Evolutionary conservation across 2,329 filamentous ascomycete genomes (phyloP).

Genomic region (Talaromyces sp.): DNA sequence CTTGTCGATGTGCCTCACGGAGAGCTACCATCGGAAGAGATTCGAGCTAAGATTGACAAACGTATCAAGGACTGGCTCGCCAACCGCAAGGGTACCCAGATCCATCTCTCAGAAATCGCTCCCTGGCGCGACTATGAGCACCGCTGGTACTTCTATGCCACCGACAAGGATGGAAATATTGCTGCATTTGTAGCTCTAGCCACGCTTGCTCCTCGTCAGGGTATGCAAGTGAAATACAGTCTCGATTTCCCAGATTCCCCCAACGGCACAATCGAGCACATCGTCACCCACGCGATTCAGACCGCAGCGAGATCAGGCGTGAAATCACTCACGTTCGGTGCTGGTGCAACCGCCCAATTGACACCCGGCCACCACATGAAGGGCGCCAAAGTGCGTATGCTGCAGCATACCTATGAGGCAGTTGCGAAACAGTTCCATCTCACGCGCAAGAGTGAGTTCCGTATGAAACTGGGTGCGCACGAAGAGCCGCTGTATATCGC

Average conservation of each 20-base stretch:
- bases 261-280: conserved; percentile 80
- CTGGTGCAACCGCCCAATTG: conserved; percentile 71
- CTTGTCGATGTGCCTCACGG: conserved; percentile 70
- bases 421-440: conserved; percentile 78
- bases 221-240: conserved; percentile 95
- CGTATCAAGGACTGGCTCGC: conserved; percentile 76
- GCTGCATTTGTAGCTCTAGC: conserved; percentile 77
- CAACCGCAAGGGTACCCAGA: conserved; percentile 76
- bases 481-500: conserved; percentile 86
- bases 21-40: conserved; percentile 60
- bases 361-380: conserved; percentile 77
- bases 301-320: conserved; percentile 57
- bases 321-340: conserved; percentile 77
- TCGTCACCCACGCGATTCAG: conserved; percentile 70
- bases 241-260: conserved; percentile 85
- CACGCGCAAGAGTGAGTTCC: conserved; percentile 81
- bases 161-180: conserved; percentile 69
- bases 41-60: conserved; percentile 66
- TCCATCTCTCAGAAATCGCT: conserved; percentile 84
- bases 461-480: conserved; percentile 81
- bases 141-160: conserved; percentile 79
- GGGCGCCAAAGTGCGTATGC: conserved; percentile 74
- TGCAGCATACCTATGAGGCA: conserved; percentile 77
- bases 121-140: conserved; percentile 84
- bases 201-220: conserved; percentile 73